Evolutionary conservation across 2,329 filamentous ascomycete genomes (phyloP).

Genomic region (Dothistroma septosporum): DNA sequence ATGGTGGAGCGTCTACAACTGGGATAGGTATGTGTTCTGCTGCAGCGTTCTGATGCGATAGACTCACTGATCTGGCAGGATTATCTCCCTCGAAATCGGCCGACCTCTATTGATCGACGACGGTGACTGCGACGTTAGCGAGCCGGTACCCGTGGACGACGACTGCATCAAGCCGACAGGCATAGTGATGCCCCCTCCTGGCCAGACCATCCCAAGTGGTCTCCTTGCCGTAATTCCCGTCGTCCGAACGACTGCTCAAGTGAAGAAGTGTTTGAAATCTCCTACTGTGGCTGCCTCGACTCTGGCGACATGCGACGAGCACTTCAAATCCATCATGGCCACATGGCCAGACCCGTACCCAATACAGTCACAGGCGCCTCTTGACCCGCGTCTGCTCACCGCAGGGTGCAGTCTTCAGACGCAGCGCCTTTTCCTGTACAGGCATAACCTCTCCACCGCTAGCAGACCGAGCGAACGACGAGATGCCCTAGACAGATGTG

Average conservation of each 20-base stretch:
- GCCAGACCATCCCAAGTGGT: slow-evolving; percentile 58
- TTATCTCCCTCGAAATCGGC: slow-evolving; percentile 74
- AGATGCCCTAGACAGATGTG: slow-evolving; percentile 73
- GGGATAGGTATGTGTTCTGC: slow-evolving; percentile 62
- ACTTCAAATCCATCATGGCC: slow-evolving; percentile 70
- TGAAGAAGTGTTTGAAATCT: slow-evolving; percentile 67
- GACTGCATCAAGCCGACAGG: slow-evolving; percentile 61
- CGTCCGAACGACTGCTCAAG: slow-evolving; percentile 68
- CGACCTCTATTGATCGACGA: slow-evolving; percentile 81
- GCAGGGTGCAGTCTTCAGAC: slow-evolving; percentile 77
- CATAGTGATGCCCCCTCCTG: slow-evolving; percentile 38
- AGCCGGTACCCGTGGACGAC: slow-evolving; percentile 78
- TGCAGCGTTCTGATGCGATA: neutral
- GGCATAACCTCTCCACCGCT: slow-evolving; percentile 76
- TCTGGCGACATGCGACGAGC: slow-evolving; percentile 72
- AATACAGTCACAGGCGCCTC: slow-evolving; percentile 58
- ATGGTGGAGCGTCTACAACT: slow-evolving; percentile 92
- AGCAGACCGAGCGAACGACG: slow-evolving; percentile 63
- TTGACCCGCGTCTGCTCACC: slow-evolving; percentile 70
- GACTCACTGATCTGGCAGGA: slow-evolving; percentile 40
- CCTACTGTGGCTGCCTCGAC: slow-evolving; percentile 62
- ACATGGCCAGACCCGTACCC: slow-evolving; percentile 74
- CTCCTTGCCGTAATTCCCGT: slow-evolving; percentile 78
- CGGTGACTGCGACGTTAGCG: slow-evolving; percentile 75
- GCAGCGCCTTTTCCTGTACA: slow-evolving; percentile 77